Conservation (phyloP, 2,329 filamentous ascomycete species). For the Ceratocystis papillata region DNA sequence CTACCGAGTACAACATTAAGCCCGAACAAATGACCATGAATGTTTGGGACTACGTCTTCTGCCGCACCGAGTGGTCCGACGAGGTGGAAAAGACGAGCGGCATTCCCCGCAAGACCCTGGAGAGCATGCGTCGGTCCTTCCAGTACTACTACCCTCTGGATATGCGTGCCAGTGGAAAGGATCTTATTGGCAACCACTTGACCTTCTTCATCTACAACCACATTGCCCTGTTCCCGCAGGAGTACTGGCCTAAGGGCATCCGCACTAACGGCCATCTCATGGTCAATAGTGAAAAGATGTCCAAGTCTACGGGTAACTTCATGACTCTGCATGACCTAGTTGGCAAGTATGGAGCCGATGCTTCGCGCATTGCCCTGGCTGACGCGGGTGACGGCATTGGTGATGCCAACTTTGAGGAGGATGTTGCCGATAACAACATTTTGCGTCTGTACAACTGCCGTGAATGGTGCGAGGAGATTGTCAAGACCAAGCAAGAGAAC, state of each 20-base stretch:
- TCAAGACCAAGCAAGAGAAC: conserved; percentile 49
- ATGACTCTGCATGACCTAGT: conserved; percentile 78
- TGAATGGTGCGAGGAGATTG: conserved; percentile 84
- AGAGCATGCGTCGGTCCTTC: conserved; percentile 79
- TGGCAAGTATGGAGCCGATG: conserved; percentile 89
- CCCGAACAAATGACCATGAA: conserved; percentile 87
- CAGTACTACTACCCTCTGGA: conserved; percentile 97
- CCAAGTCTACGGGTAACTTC: conserved; percentile 95
- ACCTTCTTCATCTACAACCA: conserved; percentile 96
- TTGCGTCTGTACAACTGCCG: conserved; percentile 58
- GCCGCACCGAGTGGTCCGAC: conserved; percentile 57
- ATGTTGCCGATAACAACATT: conserved; percentile 84
- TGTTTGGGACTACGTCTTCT: conserved; percentile 94
- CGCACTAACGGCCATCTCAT: conserved; percentile 88
- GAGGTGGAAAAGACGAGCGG: conserved; percentile 53
- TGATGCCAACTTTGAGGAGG: conserved; percentile 95
- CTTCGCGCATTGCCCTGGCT: conserved; percentile 78
- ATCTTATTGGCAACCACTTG: conserved; percentile 84
- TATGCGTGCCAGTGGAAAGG: conserved; percentile 79
- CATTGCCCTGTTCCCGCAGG: conserved; percentile 71
- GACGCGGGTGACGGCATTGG: conserved; percentile 90
- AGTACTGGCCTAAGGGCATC: conserved; percentile 80
- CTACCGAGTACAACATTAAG: conserved; percentile 57
- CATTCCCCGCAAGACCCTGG: conserved; percentile 62
- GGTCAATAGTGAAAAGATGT: conserved; percentile 97